Conservation (phyloP, 805 yeast species). For the Lipomyces mesembrius region DNA sequence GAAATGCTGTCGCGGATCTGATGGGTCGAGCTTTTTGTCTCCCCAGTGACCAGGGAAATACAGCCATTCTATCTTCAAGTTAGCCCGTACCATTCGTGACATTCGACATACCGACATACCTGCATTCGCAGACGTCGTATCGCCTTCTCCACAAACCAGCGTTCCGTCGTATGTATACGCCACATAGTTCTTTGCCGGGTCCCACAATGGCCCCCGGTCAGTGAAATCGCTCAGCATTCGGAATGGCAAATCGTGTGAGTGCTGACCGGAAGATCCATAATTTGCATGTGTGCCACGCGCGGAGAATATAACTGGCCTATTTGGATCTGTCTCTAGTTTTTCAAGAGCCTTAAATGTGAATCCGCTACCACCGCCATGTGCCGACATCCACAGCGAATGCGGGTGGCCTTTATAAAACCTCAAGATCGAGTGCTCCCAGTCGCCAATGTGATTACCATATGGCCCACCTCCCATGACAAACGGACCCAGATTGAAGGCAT, state of each 20-base stretch:
- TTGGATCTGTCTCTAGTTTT: slow-evolving; percentile 53
- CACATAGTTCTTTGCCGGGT: slow-evolving; percentile 78
- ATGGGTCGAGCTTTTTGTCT: slow-evolving; percentile 64
- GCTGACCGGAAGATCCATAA: slow-evolving; percentile 94
- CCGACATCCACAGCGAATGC: slow-evolving; percentile 90
- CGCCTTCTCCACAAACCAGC: slow-evolving; percentile 40
- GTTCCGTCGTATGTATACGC: slow-evolving; percentile 82
- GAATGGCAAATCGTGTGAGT: slow-evolving; percentile 93
- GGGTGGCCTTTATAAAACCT: slow-evolving; percentile 84
- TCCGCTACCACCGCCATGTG: slow-evolving; percentile 97
- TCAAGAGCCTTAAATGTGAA: slow-evolving; percentile 78
- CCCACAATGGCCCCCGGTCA: slow-evolving; percentile 95
- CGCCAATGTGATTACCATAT: slow-evolving; percentile 95
- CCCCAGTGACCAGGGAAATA: slow-evolving; percentile 88
- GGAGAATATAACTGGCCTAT: slow-evolving; percentile 78
- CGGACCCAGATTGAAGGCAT: slow-evolving; percentile 92
- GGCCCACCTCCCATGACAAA: slow-evolving; percentile 98
- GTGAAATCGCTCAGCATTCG: slow-evolving; percentile 90
- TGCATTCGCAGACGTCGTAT: slow-evolving; percentile 42
- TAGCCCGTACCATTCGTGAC: slow-evolving; percentile 42
- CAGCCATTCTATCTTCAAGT: slow-evolving; percentile 75
- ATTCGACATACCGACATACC: slow-evolving; percentile 12
- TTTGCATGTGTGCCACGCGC: slow-evolving; percentile 98
- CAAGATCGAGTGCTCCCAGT: slow-evolving; percentile 95
- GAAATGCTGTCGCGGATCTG: slow-evolving; percentile 82